Base-by-base conservation (phyloP, 1,139 yeast species). In the Pichia sp. region DNA sequence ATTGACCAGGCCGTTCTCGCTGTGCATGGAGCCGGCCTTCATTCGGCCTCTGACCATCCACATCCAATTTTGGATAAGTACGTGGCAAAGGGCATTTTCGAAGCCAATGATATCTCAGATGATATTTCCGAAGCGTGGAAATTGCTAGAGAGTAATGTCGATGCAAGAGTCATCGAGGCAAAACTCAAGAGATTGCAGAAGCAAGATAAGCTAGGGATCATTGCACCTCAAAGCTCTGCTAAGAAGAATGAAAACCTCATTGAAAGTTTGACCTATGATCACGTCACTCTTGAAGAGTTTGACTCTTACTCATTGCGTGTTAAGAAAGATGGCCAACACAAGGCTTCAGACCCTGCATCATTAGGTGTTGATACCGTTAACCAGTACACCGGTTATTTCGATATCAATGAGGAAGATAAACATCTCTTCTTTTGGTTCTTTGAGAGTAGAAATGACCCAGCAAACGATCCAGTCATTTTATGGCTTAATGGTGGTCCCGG, bases 401-500 rank as follows among this genome's bases (percentile, higher is more conserved):
- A 87, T 56, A 80, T 84, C 36, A 77, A 74, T 44, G 87, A 80
- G 39, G 83, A 79, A 49, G 93, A 82, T 53, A 86, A 85, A 63
- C 95, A 86, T 60, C 74, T 80, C 55, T 81, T 80, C 62, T 81
- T 69, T 61, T 77, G 94, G 94, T 77, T 80, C 52, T 86, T 87
- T 53, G 96, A 86, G 60, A 79, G 93, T 38, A 77, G 96, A 65
- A 83, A 82, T 55, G 94, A 85, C 62, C 95, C 96, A 16, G 64
- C 65, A 47, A 85, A 70, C 44, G 96, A 86, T 58, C 96, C 96
- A 8, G 67, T 86, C 33, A 72, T 87, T 36, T 66, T 87, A 50
- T 87, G 96, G 95, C 69, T 86, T 52, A 86, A 85, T 53, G 94
- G 94, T 50, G 94, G 94, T 16, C 94, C 94, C 31, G 96, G 96